These are phyloP conservation scores for Camellia sinensis DNA, from an alignment of 148 eudicot species.

Conservation along the genomic window DNA sequence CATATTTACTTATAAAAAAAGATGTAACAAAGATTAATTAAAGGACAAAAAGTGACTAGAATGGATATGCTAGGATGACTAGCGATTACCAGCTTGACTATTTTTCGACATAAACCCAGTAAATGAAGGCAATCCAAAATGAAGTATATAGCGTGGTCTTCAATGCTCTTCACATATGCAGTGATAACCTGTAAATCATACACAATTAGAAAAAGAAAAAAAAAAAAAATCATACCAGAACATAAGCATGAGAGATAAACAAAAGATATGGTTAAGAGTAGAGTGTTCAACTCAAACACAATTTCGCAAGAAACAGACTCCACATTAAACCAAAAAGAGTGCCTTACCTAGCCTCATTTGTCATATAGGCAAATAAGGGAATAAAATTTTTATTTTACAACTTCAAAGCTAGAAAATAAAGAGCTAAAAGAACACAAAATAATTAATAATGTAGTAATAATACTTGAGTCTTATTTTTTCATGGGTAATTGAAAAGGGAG, in stretches of 20 bases:
- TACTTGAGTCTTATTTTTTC: too few relatives aligned
- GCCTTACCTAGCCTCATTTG: too few relatives aligned
- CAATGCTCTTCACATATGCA: constrained; percentile 85
- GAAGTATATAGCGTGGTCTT: constrained; percentile 94
- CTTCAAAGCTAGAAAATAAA: not conserved
- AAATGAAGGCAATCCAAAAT: constrained; percentile 78
- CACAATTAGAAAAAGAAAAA: constrained; percentile 8
- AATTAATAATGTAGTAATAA: too few relatives aligned
- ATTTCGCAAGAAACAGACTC: too few relatives aligned
- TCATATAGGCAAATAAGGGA: not conserved
- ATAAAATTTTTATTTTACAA: not conserved
- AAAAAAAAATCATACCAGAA: not conserved
- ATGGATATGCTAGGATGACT: not conserved
- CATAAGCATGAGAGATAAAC: not conserved
- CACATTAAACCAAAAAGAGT: too few relatives aligned
- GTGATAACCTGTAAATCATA: constrained; percentile 56
- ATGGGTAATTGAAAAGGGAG: too few relatives aligned
- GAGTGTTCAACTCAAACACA: too few relatives aligned
- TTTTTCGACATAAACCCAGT: constrained; percentile 76
- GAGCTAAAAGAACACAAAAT: not conserved
- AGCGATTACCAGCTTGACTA: constrained; percentile 39
- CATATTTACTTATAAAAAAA: not conserved
- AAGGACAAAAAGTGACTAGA: not conserved
- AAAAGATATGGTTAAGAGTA: too few relatives aligned
- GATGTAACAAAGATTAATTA: not conserved